phyloP scores from a whole-genome alignment of 257 asterid genomes.

The Thymus mandschuricus region DNA sequence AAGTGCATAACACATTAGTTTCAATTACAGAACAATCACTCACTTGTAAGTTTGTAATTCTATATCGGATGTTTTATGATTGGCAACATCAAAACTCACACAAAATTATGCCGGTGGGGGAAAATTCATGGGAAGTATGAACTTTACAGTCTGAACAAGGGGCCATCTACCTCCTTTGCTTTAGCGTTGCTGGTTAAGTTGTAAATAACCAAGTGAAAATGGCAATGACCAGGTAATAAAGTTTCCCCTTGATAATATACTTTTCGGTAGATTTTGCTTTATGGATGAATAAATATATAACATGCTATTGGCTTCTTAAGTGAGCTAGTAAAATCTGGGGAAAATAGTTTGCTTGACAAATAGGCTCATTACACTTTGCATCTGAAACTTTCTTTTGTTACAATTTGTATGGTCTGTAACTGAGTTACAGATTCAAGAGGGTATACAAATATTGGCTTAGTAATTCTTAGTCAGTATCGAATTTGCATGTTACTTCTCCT shows the following conservation, averaged over 20 bases:
- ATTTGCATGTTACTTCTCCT: constrained; percentile 8
- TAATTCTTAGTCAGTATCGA: constrained; percentile 13
- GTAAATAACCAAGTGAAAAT: neutral
- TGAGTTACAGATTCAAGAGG: constrained; percentile 18
- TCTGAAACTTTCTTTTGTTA: neutral
- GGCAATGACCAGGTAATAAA: neutral
- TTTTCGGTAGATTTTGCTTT: too few species aligned
- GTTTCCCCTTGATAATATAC: neutral
- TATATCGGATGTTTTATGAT: neutral
- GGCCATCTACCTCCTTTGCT: constrained; percentile 1
- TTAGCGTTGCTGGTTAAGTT: constrained; percentile 19
- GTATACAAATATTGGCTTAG: constrained; percentile 3
- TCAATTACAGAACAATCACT: constrained; percentile 7
- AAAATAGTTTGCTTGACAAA: neutral
- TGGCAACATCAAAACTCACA: neutral
- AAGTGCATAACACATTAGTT: constrained; percentile 8
- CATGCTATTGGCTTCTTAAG: too few species aligned
- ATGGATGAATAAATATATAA: too few species aligned
- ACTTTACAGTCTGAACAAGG: neutral
- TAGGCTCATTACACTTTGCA: neutral
- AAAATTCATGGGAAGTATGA: neutral
- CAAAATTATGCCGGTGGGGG: neutral
- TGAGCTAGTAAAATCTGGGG: too few species aligned
- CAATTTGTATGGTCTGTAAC: neutral
- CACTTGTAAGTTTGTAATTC: neutral